These are phyloP conservation scores for Melampsora occidentalis DNA, from an alignment of 1,284 basidiomycete genomes.

Conservation along the genomic window DNA sequence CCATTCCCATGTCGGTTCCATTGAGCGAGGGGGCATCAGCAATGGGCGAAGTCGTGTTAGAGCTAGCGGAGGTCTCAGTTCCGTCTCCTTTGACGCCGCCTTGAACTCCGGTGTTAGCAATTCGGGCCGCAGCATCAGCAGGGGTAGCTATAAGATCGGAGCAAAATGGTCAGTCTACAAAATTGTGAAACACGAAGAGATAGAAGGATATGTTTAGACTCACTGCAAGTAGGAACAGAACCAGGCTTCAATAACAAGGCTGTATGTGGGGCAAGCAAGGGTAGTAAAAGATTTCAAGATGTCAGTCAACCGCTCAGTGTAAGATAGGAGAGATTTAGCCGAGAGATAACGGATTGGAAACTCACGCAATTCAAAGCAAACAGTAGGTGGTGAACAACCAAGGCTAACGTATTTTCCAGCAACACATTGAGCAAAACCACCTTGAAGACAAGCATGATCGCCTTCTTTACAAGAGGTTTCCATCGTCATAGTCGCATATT, in stretches of 20 bases:
- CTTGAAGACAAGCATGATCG: constrained; percentile 34
- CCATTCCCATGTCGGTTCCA: constrained; percentile 6
- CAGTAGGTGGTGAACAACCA: constrained; percentile 16
- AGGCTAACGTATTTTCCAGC: constrained; percentile 29
- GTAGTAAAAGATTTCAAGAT: not conserved
- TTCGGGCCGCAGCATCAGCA: constrained; percentile 6
- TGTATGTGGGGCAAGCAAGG: not conserved
- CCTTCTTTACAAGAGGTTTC: constrained; percentile 32
- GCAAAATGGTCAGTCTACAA: not conserved
- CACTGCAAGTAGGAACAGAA: constrained; percentile 28
- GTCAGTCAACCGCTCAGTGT: not conserved
- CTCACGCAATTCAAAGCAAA: constrained; percentile 41
- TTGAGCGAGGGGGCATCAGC: not conserved
- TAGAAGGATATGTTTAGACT: not conserved
- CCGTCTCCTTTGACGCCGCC: no score
- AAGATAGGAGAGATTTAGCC: not conserved
- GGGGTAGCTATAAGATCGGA: constrained; percentile 16
- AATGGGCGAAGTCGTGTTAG: not conserved
- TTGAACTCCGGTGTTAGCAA: not conserved
- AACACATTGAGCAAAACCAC: constrained; percentile 39
- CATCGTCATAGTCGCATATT: constrained; percentile 27
- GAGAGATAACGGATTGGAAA: not conserved
- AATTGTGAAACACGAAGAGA: not conserved
- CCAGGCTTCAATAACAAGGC: constrained; percentile 38
- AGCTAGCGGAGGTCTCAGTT: not conserved